Conservation (phyloP, 345 rosid species). For the Geranium rotundifolium region DNA sequence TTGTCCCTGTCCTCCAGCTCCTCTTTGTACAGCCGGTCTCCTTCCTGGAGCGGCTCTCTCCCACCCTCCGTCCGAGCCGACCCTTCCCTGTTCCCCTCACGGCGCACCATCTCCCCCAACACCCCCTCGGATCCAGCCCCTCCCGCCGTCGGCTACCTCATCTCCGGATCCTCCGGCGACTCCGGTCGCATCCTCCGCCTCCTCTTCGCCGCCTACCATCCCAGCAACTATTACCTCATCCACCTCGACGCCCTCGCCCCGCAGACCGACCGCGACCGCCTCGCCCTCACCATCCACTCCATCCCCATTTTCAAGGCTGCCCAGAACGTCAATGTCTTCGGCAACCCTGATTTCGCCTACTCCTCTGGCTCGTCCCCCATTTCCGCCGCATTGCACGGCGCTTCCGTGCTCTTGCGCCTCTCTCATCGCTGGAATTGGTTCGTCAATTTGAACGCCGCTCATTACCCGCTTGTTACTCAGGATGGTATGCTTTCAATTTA, state of each 20-base stretch:
- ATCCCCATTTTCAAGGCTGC: slow-evolving; percentile 10
- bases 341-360: slow-evolving; percentile 17
- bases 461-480: slow-evolving; percentile 29
- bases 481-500: no score
- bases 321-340: slow-evolving; percentile 30
- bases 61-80: slow-evolving; percentile 27
- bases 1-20: slow-evolving; percentile 52
- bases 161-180: slow-evolving; percentile 24
- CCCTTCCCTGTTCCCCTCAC: slow-evolving; percentile 55
- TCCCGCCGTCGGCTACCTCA: slow-evolving; percentile 30
- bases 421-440: slow-evolving; percentile 29
- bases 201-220: slow-evolving; percentile 28
- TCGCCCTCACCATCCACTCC: slow-evolving; percentile 14
- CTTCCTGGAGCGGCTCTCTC: neutral
- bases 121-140: slow-evolving; percentile 5
- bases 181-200: slow-evolving; percentile 22
- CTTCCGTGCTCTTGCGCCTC: slow-evolving; percentile 28
- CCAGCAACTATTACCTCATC: slow-evolving; percentile 25
- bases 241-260: slow-evolving; percentile 21
- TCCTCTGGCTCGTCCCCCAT: slow-evolving; percentile 24
- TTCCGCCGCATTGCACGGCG: slow-evolving; percentile 27
- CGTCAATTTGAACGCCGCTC: slow-evolving; percentile 21
- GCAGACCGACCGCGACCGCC: slow-evolving; percentile 11
- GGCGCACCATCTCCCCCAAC: slow-evolving; percentile 18
- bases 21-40: slow-evolving; percentile 15